Base-by-base conservation (phyloP, 2,329 filamentous ascomycete species). In the Xylariaceae sp. region DNA sequence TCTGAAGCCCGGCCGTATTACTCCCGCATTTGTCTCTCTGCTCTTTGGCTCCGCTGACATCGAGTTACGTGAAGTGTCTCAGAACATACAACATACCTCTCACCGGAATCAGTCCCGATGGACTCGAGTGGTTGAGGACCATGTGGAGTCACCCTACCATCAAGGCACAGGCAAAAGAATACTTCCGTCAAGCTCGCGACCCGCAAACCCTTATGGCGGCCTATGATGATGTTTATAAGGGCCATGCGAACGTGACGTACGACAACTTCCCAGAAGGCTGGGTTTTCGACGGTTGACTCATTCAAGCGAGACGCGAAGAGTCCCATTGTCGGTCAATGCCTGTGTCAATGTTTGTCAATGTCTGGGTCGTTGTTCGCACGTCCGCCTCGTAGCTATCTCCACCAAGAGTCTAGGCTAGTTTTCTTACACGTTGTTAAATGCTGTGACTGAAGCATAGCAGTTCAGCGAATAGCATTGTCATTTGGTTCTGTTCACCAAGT, bases 121-220 rank as follows among this genome's bases (percentile, higher is more conserved):
- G 58, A 2, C 47, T 65, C 40, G 55, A 57, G 26, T 68, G 65
- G 65, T 63, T 67, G 58, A 56, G 53, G 26, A 69, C 57, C 9
- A 68, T 68, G 67, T 69, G 67, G 67, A 63, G 57, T 43, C 58
- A 68, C 48, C 63, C 64, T 2, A 54, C 50, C 7, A 53, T 67
- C 42, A 59, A 62, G 53, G 52, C 50, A 0, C 51, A 65, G 46
- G 55, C 45, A 3, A 49, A 46, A n/a, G 60, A 60, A n/a, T 69
- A 67, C 47, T 67, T 65, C 44, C 55, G 47, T 12, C 67, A 69
- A 39, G 62, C 59, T 3, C 48, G 61, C 31, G 49, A 63, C 47
- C 65, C 65, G 6, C 47, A 59, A 43, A 64, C 62, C 4, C 26
- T 19, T 26, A 56, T 65, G 35, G 53, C 45, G 8, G 57, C 53